Base-by-base conservation (phyloP, 441 rosid genomes). In the Theobroma grandiflorum region DNA sequence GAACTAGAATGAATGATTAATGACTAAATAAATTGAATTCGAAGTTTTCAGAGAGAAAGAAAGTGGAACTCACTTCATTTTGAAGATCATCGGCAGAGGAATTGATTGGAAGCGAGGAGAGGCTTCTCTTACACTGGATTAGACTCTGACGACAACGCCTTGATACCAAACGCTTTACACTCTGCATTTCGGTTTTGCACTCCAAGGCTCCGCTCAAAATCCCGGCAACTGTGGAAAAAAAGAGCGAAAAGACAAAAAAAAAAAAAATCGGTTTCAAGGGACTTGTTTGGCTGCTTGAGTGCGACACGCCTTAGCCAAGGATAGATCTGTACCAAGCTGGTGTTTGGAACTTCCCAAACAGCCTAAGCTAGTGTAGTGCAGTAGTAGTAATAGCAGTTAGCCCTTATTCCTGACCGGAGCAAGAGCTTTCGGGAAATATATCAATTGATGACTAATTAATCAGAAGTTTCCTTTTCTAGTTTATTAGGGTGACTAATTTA, bases 11-110 rank as follows among this genome's bases (percentile, higher is more conserved):
- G 31, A 26, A 26, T 26, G 31, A 26, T 26, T 26, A 26, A 26
- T n/a, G 53, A 57, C 40, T 16, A 2, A 70, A 71, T 43, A 20
- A 43, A n/a, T 18, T 12, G 16, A 18, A 53, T 75, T 6, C 9
- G 35, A 52, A 16, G 8, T 14, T 57, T 22, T 53, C 14, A 40
- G 40, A 65, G 52, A 14, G 59, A 50, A 8, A 75, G 58, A 26
- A 26, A 26, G 31, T 26, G 63, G 66, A 61, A 74, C 82, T 53
- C 33, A 91, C 98, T 82, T 93, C 93, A 72, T 74, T 80, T 37
- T 89, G 88, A 73, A 86, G 85, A 78, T 85, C 91, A 47, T 89
- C 94, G 47, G 79, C 26, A 35, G 82, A 16, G 52, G 79, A 79
- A 15, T 79, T 82, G 73, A 82, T 80, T 26, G 91, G 80, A 80